Evolutionary conservation across 169 alveolate species (phyloP), one percentile per base, ranked within the genome.

Genomic region (Cryptosporidium sp.): DNA sequence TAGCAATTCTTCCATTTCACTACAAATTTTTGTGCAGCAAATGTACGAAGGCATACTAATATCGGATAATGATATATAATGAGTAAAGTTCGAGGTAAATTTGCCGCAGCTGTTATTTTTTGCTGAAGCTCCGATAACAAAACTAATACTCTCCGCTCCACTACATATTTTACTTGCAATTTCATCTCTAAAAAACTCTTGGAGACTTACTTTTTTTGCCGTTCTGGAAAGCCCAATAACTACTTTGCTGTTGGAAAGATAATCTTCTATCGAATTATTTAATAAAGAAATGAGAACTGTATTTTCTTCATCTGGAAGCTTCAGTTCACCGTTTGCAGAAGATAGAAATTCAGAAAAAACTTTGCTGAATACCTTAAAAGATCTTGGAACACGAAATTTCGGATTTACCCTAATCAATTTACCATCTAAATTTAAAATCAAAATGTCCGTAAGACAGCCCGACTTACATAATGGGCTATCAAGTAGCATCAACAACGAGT

Each of bases 391-490:
- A 80, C 89, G 89, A 35, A 80, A 80, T 21, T 48, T 80, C 0
- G 89, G 89, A 26, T 43, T 50, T 10, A 80, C 45, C 26, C 67
- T 80, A 10, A 80, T 61, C 52, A 80, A 21, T 43, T 80, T 80
- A 16, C 89, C 80, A 41, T 80, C 89, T 16, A n/a, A 29, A 65
- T 58, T 80, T 37, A 21, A 67, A 41, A 80, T 80, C 23, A 80
- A 45, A 9, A 80, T 59, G 4, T 80, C 89, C 12, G 67, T 7
- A 37, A 80, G 68, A 10, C 65, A 41, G 18, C 89, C 89, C 29
- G 89, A 61, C 18, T 80, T 80, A 41, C 89, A 80, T 23, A 80
- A 67, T 43, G 89, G 89, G 62, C 89, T 80, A 18, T 80, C 89
- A 23, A 80, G 75, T 29, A 80, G 45, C 89, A 80, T 80, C 45